These are phyloP conservation scores for Eremothecium sinecaudum DNA, from an alignment of 1,139 yeast species.

Conservation along the genomic window DNA sequence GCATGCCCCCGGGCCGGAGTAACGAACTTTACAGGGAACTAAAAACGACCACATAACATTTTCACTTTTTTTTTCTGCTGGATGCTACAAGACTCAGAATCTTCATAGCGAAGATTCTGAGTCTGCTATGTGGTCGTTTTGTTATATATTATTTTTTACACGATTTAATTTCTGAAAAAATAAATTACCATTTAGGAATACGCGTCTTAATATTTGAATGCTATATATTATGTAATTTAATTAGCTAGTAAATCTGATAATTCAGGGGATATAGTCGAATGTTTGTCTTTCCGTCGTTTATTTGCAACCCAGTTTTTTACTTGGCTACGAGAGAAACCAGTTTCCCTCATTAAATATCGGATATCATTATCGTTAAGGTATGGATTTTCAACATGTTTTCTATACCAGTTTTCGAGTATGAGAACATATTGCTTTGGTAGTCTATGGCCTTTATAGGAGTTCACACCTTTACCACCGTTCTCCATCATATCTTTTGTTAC, in stretches of 20 bases:
- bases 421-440: slow-evolving; percentile 14
- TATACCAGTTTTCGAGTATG: slow-evolving; percentile 18
- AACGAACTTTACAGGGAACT: slow-evolving; percentile 21
- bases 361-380: slow-evolving; percentile 15
- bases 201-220: too few relatives aligned
- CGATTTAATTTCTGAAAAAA: too few relatives aligned
- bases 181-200: background rate
- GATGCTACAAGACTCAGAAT: slow-evolving; percentile 3
- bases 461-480: slow-evolving; percentile 6
- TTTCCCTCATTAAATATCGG: slow-evolving; percentile 9
- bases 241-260: slow-evolving; percentile 5
- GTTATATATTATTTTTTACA: slow-evolving; percentile 2
- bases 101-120: slow-evolving; percentile 1
- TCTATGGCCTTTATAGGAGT: slow-evolving; percentile 18
- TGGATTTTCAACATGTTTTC: slow-evolving; percentile 14
- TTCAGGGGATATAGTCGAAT: slow-evolving; percentile 3
- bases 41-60: slow-evolving; percentile 8
- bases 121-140: slow-evolving; percentile 4
- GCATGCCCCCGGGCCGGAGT: slow-evolving; percentile 14
- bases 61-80: slow-evolving; percentile 5
- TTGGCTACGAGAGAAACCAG: slow-evolving; percentile 16
- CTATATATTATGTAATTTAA: too few relatives aligned
- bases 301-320: slow-evolving; percentile 24
- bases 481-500: slow-evolving; percentile 15
- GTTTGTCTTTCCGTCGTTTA: slow-evolving; percentile 21